Evolutionary conservation across 2,329 filamentous ascomycete species (phyloP).

Genomic region (Trichophyton verrucosum): DNA sequence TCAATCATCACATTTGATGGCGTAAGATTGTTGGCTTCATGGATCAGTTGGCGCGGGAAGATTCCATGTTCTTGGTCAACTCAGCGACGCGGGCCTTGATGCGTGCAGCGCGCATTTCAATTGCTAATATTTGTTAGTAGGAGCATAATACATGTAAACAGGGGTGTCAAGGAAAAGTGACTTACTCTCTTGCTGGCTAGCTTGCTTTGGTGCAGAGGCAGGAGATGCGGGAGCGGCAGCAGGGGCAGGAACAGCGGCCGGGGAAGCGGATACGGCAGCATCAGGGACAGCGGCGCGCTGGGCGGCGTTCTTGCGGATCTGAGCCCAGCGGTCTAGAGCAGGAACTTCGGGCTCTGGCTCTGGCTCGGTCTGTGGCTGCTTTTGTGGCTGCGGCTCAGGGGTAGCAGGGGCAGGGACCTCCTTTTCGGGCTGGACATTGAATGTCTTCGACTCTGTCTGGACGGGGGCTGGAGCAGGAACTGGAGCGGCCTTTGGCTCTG

Average conservation of each 20-base stretch:
- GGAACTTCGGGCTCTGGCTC: constrained; percentile 18
- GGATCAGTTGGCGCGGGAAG: constrained; percentile 8
- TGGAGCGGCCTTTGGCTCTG: neutral
- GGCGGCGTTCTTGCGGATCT: constrained; percentile 89
- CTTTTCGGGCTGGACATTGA: neutral
- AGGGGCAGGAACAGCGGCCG: constrained; percentile 45
- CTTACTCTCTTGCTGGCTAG: constrained; percentile 89
- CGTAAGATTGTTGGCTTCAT: neutral
- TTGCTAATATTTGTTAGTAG: constrained; percentile 44
- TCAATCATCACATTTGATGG: neutral
- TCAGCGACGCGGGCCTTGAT: constrained; percentile 97
- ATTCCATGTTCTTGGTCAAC: constrained; percentile 74
- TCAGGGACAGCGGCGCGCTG: constrained; percentile 58
- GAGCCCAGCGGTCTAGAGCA: constrained; percentile 75
- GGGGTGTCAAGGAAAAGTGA: constrained; percentile 18
- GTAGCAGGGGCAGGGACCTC: neutral
- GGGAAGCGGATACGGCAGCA: constrained; percentile 47
- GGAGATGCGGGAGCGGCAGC: constrained; percentile 19
- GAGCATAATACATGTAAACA: too few species aligned
- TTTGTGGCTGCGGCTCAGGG: too few species aligned
- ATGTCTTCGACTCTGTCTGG: neutral
- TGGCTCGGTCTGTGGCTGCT: too few species aligned
- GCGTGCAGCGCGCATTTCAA: constrained; percentile 88
- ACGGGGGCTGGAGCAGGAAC: neutral
- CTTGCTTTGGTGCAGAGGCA: constrained; percentile 38